Percentiles rank a stretch among this genome's conserved stretches.
These are phyloP conservation scores for Ephemerocybe angulata DNA, from an alignment of 768 basidiomycete genomes.

Conservation along the genomic window DNA sequence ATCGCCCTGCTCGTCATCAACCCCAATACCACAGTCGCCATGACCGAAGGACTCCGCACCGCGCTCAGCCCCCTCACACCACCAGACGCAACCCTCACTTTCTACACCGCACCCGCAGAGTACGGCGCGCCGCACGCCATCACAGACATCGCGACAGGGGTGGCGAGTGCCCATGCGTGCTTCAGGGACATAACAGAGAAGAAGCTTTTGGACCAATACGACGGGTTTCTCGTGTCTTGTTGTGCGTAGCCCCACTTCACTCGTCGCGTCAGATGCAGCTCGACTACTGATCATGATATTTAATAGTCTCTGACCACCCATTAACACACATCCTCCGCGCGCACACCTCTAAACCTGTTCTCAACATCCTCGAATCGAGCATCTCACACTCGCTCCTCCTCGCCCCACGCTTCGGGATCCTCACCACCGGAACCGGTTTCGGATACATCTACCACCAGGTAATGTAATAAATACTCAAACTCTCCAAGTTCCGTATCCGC, in stretches of 20 bases:
- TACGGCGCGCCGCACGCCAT: slow-evolving; percentile 28
- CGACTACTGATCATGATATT: neutral
- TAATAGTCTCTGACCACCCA: slow-evolving; percentile 34
- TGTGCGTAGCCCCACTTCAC: slow-evolving; percentile 21
- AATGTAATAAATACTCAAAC: too few species aligned
- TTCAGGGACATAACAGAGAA: slow-evolving; percentile 24
- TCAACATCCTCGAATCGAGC: slow-evolving; percentile 35
- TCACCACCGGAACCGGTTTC: slow-evolving; percentile 34
- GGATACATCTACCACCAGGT: slow-evolving; percentile 29
- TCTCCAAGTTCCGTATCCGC: too few species aligned
- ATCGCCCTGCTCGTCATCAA: slow-evolving; percentile 32
- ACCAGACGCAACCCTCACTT: slow-evolving; percentile 24
- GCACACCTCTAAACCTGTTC: slow-evolving; percentile 27
- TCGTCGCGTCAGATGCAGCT: neutral
- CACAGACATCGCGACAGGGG: slow-evolving; percentile 28
- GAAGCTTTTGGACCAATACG: slow-evolving; percentile 24
- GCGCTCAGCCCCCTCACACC: slow-evolving; percentile 21
- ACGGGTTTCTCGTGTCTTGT: slow-evolving; percentile 38
- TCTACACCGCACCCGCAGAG: slow-evolving; percentile 30
- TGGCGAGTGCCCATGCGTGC: slow-evolving; percentile 27
- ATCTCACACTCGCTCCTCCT: slow-evolving; percentile 31
- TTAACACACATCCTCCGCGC: slow-evolving; percentile 32
- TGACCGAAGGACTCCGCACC: slow-evolving; percentile 28
- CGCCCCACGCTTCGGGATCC: slow-evolving; percentile 36
- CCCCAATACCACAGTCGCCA: slow-evolving; percentile 33